A percentile compares a stretch with the other conserved stretches of the same genome.
Evolutionary conservation across 306 rosid genomes (phyloP).

Genomic region (Alnus rubra): DNA sequence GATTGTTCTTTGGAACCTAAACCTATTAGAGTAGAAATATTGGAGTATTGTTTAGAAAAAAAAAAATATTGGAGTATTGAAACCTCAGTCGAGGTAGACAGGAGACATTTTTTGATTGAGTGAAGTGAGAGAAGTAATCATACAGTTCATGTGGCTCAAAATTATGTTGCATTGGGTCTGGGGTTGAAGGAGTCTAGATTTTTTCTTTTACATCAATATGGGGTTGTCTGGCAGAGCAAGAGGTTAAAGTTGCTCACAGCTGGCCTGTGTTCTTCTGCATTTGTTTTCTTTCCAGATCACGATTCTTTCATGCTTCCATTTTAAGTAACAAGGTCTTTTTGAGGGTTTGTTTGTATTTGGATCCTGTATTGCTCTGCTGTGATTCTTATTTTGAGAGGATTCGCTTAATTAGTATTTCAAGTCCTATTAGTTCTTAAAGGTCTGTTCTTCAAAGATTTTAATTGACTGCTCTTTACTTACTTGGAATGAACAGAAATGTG

Average conservation of each 20-base stretch:
- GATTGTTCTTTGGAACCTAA: conserved; percentile 16
- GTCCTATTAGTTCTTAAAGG: not conserved
- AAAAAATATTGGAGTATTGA: not conserved
- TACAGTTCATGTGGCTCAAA: not conserved
- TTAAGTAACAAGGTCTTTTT: not conserved
- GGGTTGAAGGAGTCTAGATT: not conserved
- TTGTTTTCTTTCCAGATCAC: not conserved
- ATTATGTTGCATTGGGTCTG: not conserved
- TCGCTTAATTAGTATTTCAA: not conserved
- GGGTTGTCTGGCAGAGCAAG: conserved; percentile 15
- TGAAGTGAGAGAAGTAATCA: not conserved
- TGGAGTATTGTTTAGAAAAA: no score
- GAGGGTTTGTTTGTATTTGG: not conserved
- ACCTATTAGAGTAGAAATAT: not conserved
- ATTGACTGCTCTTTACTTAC: conserved; percentile 20
- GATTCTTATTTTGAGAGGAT: not conserved
- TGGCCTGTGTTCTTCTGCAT: conserved; percentile 20
- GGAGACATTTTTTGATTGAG: not conserved
- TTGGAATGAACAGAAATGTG: conserved; percentile 63
- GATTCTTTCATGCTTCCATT: conserved; percentile 7
- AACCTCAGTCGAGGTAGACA: conserved; percentile 7
- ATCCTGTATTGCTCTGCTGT: not conserved
- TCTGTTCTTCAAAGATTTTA: not conserved
- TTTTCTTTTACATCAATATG: not conserved
- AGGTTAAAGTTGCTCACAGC: conserved; percentile 15